phyloP scores from a whole-genome alignment of 202 grass and related monocot genomes.

The Zoysia matrella region DNA sequence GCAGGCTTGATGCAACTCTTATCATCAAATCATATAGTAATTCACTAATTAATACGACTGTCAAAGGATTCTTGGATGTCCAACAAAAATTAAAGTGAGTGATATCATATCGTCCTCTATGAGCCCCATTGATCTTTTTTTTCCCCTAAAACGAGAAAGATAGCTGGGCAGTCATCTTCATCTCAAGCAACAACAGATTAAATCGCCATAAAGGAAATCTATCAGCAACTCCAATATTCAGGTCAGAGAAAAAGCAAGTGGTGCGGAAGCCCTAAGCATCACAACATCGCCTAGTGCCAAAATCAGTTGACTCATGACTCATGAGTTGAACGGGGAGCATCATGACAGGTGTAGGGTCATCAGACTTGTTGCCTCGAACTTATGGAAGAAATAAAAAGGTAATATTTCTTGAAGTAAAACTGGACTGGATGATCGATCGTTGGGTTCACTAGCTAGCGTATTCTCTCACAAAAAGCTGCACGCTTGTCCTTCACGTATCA shows the following conservation, averaged over 20 bases:
- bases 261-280: not conserved
- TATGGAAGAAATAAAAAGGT: not conserved
- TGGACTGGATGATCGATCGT: not conserved
- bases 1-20: too few relatives aligned
- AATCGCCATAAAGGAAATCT: slow-evolving; percentile 32
- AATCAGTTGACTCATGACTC: not conserved
- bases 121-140: not conserved
- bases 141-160: not conserved
- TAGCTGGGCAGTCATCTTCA: slow-evolving; percentile 27
- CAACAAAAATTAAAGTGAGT: not conserved
- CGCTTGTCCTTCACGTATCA: too few relatives aligned
- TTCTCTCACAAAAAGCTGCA: too few relatives aligned
- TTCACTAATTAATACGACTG: not conserved
- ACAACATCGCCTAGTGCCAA: not conserved
- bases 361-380: not conserved
- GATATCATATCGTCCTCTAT: not conserved
- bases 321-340: not conserved
- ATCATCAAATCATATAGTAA: not conserved
- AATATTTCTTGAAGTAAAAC: not conserved
- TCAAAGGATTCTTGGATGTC: not conserved
- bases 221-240: not conserved
- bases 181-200: slow-evolving; percentile 17
- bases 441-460: too few relatives aligned
- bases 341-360: slow-evolving; percentile 20
- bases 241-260: not conserved